phyloP scores from a whole-genome alignment of 371 early-diverging fungal genomes.

The Mortierella sp. region DNA sequence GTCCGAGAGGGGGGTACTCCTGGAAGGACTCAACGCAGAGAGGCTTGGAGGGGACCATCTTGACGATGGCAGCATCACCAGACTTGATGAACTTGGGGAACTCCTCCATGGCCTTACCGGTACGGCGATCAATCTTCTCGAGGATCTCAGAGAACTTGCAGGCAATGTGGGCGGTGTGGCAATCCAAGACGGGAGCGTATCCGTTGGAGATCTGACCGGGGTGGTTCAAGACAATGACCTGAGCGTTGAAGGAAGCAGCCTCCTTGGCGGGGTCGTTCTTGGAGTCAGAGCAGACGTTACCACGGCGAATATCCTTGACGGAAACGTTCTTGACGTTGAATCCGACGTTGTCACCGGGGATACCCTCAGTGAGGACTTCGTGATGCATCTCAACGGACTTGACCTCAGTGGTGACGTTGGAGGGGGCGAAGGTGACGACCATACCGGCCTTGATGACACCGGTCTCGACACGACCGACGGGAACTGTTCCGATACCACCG shows the following conservation, averaged over 20 bases:
- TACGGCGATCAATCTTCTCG: slow-evolving; percentile 97
- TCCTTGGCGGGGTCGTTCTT: slow-evolving; percentile 98
- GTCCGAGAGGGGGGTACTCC: slow-evolving; percentile 94
- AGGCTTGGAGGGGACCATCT: slow-evolving; percentile 95
- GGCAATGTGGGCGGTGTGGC: slow-evolving; percentile 98
- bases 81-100: slow-evolving; percentile 93
- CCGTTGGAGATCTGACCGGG: slow-evolving; percentile 92
- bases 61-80: slow-evolving; percentile 96
- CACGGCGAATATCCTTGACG: slow-evolving; percentile 97
- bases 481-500: slow-evolving; percentile 96
- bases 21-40: slow-evolving; percentile 96
- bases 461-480: slow-evolving; percentile 97
- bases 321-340: slow-evolving; percentile 98
- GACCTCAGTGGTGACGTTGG: slow-evolving; percentile 88
- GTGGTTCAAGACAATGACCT: slow-evolving; percentile 97
- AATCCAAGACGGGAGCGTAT: slow-evolving; percentile 95
- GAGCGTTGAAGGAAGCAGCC: slow-evolving; percentile 91
- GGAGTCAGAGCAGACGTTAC: slow-evolving; percentile 96
- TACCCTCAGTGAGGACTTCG: slow-evolving; percentile 91
- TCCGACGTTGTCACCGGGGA: slow-evolving; percentile 98
- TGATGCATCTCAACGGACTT: slow-evolving; percentile 99
- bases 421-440: slow-evolving; percentile 93
- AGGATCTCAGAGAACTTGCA: slow-evolving; percentile 93
- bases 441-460: slow-evolving; percentile 95
- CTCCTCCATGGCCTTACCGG: slow-evolving; percentile 92